phyloP scores from a whole-genome alignment of 106 monocot species.

The Alisma plantagoaquatica region DNA sequence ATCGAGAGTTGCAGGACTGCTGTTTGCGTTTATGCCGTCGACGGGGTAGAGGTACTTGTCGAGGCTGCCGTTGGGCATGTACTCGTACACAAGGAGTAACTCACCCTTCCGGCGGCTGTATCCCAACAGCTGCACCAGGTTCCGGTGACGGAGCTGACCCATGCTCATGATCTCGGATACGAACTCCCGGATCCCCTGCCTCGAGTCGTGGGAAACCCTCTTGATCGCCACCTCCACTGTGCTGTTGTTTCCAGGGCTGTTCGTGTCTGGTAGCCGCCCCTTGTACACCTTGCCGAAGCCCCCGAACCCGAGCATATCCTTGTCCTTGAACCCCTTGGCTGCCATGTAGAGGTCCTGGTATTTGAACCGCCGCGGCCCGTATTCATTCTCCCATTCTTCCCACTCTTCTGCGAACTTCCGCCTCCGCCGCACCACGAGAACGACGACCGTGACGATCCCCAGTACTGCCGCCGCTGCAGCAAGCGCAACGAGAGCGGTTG shows the following conservation, averaged over 20 bases:
- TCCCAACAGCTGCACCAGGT: conserved; percentile 4
- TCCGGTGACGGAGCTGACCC: conserved; percentile 9
- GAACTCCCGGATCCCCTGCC: conserved; percentile 10
- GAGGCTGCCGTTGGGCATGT: conserved; percentile 18
- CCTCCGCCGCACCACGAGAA: not conserved
- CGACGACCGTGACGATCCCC: not conserved
- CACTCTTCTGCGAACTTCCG: conserved; percentile 1
- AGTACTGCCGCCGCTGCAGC: not conserved
- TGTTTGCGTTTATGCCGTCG: not conserved
- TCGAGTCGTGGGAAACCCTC: conserved; percentile 7
- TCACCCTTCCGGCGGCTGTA: conserved; percentile 8
- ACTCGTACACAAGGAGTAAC: conserved; percentile 8
- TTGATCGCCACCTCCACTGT: conserved; percentile 9
- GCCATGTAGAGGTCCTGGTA: conserved; percentile 13
- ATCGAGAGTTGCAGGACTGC: not conserved
- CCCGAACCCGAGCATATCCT: conserved; percentile 6
- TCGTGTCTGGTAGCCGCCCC: not conserved
- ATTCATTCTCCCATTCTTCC: conserved; percentile 9
- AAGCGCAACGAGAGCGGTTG: not conserved
- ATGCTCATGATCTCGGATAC: conserved; percentile 8
- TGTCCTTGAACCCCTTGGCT: no score
- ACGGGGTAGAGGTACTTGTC: conserved; percentile 11
- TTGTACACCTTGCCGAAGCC: conserved; percentile 10
- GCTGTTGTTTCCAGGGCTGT: no score
- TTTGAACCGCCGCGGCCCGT: no score